Evolutionary conservation across 2,329 filamentous ascomycete species (phyloP), one percentile per base, ranked within the genome.

Genomic region (Fusarium veterinarium): DNA sequence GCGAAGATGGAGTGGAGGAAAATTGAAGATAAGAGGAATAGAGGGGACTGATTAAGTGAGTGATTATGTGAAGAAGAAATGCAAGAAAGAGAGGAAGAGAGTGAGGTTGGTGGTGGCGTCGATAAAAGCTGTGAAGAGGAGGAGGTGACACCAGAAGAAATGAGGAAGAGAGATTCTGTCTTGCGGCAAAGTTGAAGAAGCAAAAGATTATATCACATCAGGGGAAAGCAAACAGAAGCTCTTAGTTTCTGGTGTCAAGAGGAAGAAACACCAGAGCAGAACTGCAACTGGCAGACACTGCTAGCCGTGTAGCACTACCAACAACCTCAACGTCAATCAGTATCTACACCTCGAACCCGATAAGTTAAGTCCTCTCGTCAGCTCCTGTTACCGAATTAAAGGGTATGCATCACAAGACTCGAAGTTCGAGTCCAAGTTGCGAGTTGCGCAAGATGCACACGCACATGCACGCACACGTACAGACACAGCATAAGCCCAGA

Each of bases 351-450:
- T 23, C 19, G 13, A n/a, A 13, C 12, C 19, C 17, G 31, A 38
- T 20, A 14, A 40, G 20, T 45, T 31, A 44, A 16, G 23, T 28
- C 5, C n/a, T 25, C 46, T 56, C 31, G 17, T 25, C 31, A 60
- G 14, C 30, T 45, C 16, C 35, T 25, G 6, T 45, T 68, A 65
- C 67, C 71, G 45, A 62, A 46, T 49, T 17, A 9, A 28, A 30
- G 64, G 67, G 64, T 53, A 60, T 65, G 71, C 45, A 31, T 44
- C 46, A 74, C 37, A 66, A 46, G 69, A 64, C 64, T 71, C 67
- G 63, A 59, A 59, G 49, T 72, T 74, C 71, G 71, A 74, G 71
- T 74, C 68, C 71, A 66, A 51, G 71, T 74, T 74, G 71, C 71
- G 71, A 70, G 69, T 69, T 60, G 69, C 42, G 60, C 70, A 69